These are phyloP conservation scores for Amoebophrya sp. DNA, from an alignment of 169 alveolate species.

Conservation along the genomic window DNA sequence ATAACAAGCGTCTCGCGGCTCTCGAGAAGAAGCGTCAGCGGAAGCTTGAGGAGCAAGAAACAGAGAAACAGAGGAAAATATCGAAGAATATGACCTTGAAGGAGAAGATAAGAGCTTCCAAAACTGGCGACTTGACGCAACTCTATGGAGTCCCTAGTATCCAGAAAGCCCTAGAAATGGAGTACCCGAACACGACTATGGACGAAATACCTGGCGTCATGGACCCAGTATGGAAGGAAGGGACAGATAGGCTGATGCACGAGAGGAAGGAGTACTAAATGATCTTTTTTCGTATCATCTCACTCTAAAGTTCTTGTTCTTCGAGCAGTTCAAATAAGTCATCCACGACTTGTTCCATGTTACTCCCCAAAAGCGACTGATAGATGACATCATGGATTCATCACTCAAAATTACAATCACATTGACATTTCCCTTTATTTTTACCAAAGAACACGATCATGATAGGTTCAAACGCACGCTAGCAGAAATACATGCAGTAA, in stretches of 20 bases:
- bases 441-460: no score
- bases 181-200: not conserved
- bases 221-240: not conserved
- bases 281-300: no score
- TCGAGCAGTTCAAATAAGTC: no score
- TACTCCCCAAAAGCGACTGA: no score
- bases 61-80: not conserved
- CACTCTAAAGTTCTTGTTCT: no score
- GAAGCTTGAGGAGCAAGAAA: not conserved
- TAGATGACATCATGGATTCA: no score
- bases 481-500: not conserved
- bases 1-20: not conserved
- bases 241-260: not conserved
- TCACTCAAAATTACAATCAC: no score
- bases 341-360: no score
- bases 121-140: not conserved
- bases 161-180: not conserved
- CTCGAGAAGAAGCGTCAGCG: conserved; percentile 19
- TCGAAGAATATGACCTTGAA: not conserved
- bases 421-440: no score
- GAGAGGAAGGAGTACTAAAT: not conserved
- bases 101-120: not conserved
- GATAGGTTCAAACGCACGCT: not conserved
- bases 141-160: not conserved
- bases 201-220: not conserved